phyloP scores from a whole-genome alignment of 2,329 filamentous ascomycete genomes.

The Phialocephala sp. region DNA sequence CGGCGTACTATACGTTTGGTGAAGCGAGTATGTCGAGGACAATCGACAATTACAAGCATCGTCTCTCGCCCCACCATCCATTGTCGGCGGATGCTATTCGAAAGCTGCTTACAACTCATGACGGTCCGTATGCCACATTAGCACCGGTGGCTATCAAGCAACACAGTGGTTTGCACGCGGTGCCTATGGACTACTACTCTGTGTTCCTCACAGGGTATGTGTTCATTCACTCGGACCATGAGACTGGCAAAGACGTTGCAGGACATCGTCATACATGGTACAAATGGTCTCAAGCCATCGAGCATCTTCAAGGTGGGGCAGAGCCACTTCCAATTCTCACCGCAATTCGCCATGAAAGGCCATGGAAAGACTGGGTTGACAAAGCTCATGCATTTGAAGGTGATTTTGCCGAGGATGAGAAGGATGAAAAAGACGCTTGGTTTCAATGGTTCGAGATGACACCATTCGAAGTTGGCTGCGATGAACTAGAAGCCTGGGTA shows the following conservation, averaged over 20 bases:
- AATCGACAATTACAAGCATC: slow-evolving; percentile 43
- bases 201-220: slow-evolving; percentile 6
- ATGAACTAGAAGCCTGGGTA: slow-evolving; percentile 65
- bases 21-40: slow-evolving; percentile 38
- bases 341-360: slow-evolving; percentile 72
- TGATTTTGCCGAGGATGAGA: slow-evolving; percentile 37
- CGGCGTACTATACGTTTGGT: slow-evolving; percentile 43
- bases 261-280: slow-evolving; percentile 33
- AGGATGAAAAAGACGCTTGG: slow-evolving; percentile 58
- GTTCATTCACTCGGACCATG: slow-evolving; percentile 28
- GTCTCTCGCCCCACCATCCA: slow-evolving; percentile 43
- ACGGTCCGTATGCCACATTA: slow-evolving; percentile 1
- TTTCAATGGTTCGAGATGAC: slow-evolving; percentile 76
- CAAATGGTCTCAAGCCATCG: slow-evolving; percentile 37
- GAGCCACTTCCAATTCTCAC: slow-evolving; percentile 73
- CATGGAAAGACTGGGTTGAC: slow-evolving; percentile 49
- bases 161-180: neutral
- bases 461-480: slow-evolving; percentile 71
- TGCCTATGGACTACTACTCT: slow-evolving; percentile 11
- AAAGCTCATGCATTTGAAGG: slow-evolving; percentile 34
- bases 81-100: slow-evolving; percentile 21
- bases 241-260: neutral
- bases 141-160: neutral
- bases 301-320: slow-evolving; percentile 56
- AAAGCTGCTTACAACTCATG: neutral